Evolutionary conservation across 257 asterid species (phyloP).

Genomic region (Osmanthus fragrans): DNA sequence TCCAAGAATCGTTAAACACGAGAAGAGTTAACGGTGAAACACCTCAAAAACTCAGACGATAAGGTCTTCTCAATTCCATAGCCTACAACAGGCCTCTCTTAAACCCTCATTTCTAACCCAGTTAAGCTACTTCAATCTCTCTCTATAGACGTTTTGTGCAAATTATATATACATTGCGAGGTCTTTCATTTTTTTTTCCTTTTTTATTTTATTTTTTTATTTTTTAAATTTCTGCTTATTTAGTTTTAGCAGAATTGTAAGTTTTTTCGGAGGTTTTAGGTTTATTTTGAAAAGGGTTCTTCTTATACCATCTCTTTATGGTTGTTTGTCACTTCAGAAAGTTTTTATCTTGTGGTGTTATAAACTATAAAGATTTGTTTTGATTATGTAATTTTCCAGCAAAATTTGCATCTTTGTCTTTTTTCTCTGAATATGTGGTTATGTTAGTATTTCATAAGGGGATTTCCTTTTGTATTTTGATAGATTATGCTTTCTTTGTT

Average conservation of each 20-base stretch:
- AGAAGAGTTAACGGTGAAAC: too few relatives aligned
- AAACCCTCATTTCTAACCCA: neutral
- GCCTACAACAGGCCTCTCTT: too few relatives aligned
- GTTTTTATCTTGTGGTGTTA: neutral
- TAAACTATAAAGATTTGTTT: neutral
- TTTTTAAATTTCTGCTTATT: neutral
- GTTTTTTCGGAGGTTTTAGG: neutral
- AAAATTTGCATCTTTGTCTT: neutral
- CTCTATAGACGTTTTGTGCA: neutral
- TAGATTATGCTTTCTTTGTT: neutral
- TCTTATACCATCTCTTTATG: neutral
- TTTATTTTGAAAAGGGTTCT: neutral
- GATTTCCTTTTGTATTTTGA: neutral
- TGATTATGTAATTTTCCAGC: neutral
- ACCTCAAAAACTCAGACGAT: too few relatives aligned
- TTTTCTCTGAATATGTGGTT: neutral
- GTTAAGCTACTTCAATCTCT: neutral
- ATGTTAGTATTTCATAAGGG: neutral
- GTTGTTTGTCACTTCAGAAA: neutral
- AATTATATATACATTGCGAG: neutral
- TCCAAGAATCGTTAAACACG: too few relatives aligned
- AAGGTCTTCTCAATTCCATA: too few relatives aligned
- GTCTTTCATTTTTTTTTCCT: too few relatives aligned
- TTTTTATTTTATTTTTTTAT: neutral
- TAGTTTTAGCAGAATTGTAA: neutral